phyloP scores from a whole-genome alignment of 495 filamentous ascomycete genomes.

The Neurospora discreta region DNA sequence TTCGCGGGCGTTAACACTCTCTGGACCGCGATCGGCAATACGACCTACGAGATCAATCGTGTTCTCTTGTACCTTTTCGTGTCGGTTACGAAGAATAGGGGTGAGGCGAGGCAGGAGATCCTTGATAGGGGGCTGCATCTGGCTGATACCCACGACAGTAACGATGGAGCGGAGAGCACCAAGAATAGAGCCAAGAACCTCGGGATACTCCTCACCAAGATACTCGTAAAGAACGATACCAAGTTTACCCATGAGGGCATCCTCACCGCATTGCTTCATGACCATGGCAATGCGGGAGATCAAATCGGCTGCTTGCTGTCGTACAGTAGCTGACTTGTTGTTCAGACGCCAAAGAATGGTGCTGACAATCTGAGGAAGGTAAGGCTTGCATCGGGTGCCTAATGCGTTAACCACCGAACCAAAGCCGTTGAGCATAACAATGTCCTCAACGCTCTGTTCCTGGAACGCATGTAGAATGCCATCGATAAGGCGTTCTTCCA shows the following conservation, averaged over 20 bases:
- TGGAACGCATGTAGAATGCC: slow-evolving; percentile 97
- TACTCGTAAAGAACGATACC: slow-evolving; percentile 97
- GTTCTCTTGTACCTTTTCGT: slow-evolving; percentile 99
- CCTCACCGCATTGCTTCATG: slow-evolving; percentile 97
- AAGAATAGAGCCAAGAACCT: slow-evolving; percentile 93
- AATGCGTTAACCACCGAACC: slow-evolving; percentile 95
- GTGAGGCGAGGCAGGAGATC: slow-evolving; percentile 93
- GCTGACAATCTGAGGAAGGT: slow-evolving; percentile 89
- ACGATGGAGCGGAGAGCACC: slow-evolving; percentile 93
- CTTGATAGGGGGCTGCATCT: slow-evolving; percentile 98
- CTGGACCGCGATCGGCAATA: slow-evolving; percentile 93
- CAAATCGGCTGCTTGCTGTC: slow-evolving; percentile 93
- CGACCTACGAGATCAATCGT: slow-evolving; percentile 98
- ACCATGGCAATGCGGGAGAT: slow-evolving; percentile 95
- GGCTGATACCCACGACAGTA: slow-evolving; percentile 93
- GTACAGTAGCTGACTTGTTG: slow-evolving; percentile 92
- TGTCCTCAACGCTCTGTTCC: slow-evolving; percentile 94
- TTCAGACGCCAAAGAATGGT: slow-evolving; percentile 97
- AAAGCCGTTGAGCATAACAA: slow-evolving; percentile 96
- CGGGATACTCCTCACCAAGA: slow-evolving; percentile 96
- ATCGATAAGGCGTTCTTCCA: slow-evolving; percentile 90
- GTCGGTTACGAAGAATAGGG: slow-evolving; percentile 92
- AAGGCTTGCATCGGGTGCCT: slow-evolving; percentile 87
- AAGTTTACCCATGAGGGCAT: slow-evolving; percentile 90
- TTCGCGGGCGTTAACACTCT: slow-evolving; percentile 90